Evolutionary conservation across 495 filamentous ascomycete genomes (phyloP), one percentile per base, ranked within the genome.

Genomic region (Astrocystis sublimbata): DNA sequence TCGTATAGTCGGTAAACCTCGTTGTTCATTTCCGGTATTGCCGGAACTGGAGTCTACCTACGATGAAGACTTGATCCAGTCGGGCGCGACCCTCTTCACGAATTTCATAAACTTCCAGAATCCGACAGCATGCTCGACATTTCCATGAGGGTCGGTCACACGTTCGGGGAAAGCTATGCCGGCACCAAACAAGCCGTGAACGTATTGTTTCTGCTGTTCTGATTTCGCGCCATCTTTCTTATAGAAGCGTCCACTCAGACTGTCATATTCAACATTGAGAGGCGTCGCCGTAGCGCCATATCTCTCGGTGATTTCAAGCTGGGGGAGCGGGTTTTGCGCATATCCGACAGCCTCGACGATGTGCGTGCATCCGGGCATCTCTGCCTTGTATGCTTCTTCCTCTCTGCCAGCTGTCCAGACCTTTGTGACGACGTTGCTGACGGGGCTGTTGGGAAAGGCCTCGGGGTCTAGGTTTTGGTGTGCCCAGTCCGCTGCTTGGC

Each of bases 61-160:
- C 5, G 19, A 33, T 21, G 26, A 63, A 7, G 61, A 26, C 28
- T 58, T 63, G 10, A 66, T 35, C 83, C 83, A 86, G 21, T 69
- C 60, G 28, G 81, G 81, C 15, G 72, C 64, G 24, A 85, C 83
- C 62, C 73, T 75, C 67, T 84, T 83, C 56, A 86, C 66, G 64
- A 79, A 86, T 58, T 78, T 83, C 84, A 86, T 86, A 66, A 88
- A 88, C 75, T 88, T 88, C 50, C 72, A 83, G 69, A 87, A 83
- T 0, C 85, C 85, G 38, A 88, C 85, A 6, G 83, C 81, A 73
- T 79, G 76, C 71, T 88, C 85, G 12, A 83, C 82, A 74, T 86
- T 86, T 5, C 85, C 85, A 31, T 76, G 61, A 0, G 84, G 85
- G 74, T 88, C 85, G 24, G 79, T 78, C 10, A 86, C 84, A 30